A percentile compares a stretch with the other conserved stretches of the same genome.
Conservation (phyloP, 805 yeast species). For the Saturnispora besseyi region DNA sequence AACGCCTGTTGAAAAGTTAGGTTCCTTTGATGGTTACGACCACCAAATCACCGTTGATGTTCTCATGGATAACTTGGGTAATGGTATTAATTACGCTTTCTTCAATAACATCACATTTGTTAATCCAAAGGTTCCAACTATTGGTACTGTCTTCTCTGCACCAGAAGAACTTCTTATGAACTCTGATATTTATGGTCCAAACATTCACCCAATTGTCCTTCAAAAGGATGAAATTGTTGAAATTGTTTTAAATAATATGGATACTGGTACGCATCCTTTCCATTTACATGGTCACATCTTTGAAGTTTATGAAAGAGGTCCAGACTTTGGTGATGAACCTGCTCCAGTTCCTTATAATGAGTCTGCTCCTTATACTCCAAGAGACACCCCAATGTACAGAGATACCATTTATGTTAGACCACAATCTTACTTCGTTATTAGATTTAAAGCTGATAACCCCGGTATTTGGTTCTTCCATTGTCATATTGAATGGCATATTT, state of each 20-base stretch:
- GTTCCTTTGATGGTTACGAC: conserved; percentile 58
- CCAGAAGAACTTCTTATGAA: conserved; percentile 38
- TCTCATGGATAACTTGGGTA: conserved; percentile 69
- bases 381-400: conserved; percentile 74
- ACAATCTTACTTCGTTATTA: conserved; percentile 73
- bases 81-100: conserved; percentile 94
- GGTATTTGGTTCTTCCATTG: conserved; percentile 99
- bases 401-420: conserved; percentile 76
- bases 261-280: conserved; percentile 95
- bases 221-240: conserved; percentile 63
- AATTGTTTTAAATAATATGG: conserved; percentile 74
- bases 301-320: conserved; percentile 73
- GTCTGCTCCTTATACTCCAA: conserved; percentile 41
- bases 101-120: conserved; percentile 80
- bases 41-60: conserved; percentile 62
- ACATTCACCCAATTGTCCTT: conserved; percentile 68
- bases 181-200: conserved; percentile 60
- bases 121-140: conserved; percentile 77
- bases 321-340: conserved; percentile 44
- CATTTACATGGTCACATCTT: conserved; percentile 91
- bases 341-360: conserved; percentile 52
- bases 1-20: conserved; percentile 50
- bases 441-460: conserved; percentile 90
- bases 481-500: conserved; percentile 97
- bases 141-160: conserved; percentile 69